Evolutionary conservation across 2,329 filamentous ascomycete genomes (phyloP).

Genomic region (Talaromyces sp.): DNA sequence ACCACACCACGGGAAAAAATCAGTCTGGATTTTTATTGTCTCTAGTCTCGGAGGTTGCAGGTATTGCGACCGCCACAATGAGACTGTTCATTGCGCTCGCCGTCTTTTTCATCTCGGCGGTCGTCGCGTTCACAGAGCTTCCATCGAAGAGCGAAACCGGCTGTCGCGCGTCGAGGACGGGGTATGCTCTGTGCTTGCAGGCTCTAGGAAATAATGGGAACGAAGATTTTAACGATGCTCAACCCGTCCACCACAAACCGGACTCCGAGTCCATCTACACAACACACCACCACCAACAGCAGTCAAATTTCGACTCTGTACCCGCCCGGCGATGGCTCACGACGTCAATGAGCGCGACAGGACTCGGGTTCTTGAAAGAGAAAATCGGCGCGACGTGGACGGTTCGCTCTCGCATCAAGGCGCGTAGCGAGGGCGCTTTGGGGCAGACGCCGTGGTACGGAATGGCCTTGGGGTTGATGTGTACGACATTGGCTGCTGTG

Average conservation of each 20-base stretch:
- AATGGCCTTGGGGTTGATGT: slow-evolving; percentile 36
- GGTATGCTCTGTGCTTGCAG: neutral
- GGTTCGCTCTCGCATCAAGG: slow-evolving; percentile 14
- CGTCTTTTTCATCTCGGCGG: slow-evolving; percentile 2
- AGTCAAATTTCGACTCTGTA: neutral
- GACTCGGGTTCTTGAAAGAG: slow-evolving; percentile 24
- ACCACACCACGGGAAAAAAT: neutral
- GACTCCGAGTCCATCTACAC: neutral
- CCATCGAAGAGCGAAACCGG: slow-evolving; percentile 4
- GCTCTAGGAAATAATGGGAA: neutral
- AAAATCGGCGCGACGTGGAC: slow-evolving; percentile 20
- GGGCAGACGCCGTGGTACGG: slow-evolving; percentile 38
- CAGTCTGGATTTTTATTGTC: neutral
- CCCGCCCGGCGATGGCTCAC: slow-evolving; percentile 24
- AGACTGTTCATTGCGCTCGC: slow-evolving; percentile 4
- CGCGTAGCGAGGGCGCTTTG: slow-evolving; percentile 33
- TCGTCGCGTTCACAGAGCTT: slow-evolving; percentile 1
- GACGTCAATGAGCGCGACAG: slow-evolving; percentile 23
- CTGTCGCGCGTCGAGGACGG: neutral
- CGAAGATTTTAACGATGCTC: neutral
- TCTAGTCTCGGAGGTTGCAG: neutral
- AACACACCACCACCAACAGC: neutral
- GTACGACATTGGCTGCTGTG: slow-evolving; percentile 33
- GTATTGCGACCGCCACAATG: slow-evolving; percentile 2
- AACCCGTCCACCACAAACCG: neutral